Evolutionary conservation across 768 basidiomycete species (phyloP).

Genomic region (Leccinum olivaceopallidum): DNA sequence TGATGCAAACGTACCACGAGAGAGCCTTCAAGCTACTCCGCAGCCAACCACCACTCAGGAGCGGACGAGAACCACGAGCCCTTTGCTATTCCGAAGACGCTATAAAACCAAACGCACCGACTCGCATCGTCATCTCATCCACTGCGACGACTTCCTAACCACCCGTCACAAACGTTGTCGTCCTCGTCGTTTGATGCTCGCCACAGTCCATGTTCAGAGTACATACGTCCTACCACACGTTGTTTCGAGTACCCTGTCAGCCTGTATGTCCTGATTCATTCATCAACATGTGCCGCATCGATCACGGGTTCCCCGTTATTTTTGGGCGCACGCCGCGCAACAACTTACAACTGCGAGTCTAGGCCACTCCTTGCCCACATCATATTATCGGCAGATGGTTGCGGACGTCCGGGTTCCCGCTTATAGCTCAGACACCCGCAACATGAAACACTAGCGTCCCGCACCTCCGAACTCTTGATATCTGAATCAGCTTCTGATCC

Average conservation of each 20-base stretch:
- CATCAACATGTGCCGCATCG: slow-evolving; percentile 4
- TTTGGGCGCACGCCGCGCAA: background rate
- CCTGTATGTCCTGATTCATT: slow-evolving; percentile 39
- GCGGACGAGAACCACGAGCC: slow-evolving; percentile 85
- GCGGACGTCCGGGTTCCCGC: background rate
- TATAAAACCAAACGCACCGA: slow-evolving; percentile 52
- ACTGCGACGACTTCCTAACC: slow-evolving; percentile 77
- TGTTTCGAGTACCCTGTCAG: slow-evolving; percentile 93
- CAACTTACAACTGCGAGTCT: slow-evolving; percentile 9
- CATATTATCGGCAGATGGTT: slow-evolving; percentile 49
- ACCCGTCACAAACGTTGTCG: slow-evolving; percentile 69
- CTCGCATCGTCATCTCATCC: slow-evolving; percentile 77
- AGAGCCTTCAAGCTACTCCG: slow-evolving; percentile 74
- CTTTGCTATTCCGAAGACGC: slow-evolving; percentile 74
- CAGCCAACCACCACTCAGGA: slow-evolving; percentile 39
- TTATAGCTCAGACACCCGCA: slow-evolving; percentile 38
- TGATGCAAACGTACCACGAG: slow-evolving; percentile 82
- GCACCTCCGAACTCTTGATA: slow-evolving; percentile 72
- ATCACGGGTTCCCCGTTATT: slow-evolving; percentile 8
- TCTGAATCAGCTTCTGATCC: slow-evolving; percentile 83
- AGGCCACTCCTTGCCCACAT: slow-evolving; percentile 92
- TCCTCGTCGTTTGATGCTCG: slow-evolving; percentile 85
- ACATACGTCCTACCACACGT: slow-evolving; percentile 81
- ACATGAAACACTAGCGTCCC: slow-evolving; percentile 41
- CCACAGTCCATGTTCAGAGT: slow-evolving; percentile 94